Evolutionary conservation across 1,284 basidiomycete species (phyloP).

Genomic region (Stygiomarasmius scandens): DNA sequence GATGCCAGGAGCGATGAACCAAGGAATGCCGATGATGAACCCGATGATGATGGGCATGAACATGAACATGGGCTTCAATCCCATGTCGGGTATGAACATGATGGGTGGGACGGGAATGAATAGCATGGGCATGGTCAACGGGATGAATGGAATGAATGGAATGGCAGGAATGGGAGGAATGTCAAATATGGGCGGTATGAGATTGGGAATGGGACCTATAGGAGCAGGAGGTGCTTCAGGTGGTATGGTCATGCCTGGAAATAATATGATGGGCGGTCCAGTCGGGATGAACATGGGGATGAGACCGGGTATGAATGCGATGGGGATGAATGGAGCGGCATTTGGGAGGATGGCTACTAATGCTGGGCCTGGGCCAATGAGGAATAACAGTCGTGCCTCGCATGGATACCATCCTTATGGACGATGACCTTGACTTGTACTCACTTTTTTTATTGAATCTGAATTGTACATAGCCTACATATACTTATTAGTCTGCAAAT

Average conservation of each 20-base stretch:
- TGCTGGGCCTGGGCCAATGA: conserved; percentile 55
- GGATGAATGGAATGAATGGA: conserved; percentile 31
- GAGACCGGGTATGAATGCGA: conserved; percentile 33
- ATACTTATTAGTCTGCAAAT: no score
- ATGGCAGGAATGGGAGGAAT: conserved; percentile 20
- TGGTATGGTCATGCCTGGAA: conserved; percentile 22
- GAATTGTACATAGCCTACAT: no score
- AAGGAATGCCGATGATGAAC: conserved; percentile 34
- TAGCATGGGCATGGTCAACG: conserved; percentile 38
- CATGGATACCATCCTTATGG: conserved; percentile 66
- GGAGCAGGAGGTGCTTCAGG: conserved; percentile 20
- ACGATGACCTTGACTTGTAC: conserved; percentile 30
- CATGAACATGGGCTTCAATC: conserved; percentile 14
- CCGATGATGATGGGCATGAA: conserved; percentile 36
- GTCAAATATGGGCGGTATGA: conserved; percentile 12
- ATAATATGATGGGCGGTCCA: conserved; percentile 14
- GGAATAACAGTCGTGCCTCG: conserved; percentile 57
- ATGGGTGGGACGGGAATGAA: conserved; percentile 45
- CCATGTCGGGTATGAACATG: conserved; percentile 38
- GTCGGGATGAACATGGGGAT: conserved; percentile 29
- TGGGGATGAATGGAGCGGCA: conserved; percentile 31
- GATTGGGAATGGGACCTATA: conserved; percentile 31
- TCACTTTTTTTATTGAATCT: background rate
- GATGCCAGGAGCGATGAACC: conserved; percentile 31
- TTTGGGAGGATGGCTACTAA: conserved; percentile 36